Conservation (phyloP, 2,329 filamentous ascomycete genomes). For the Apiospora marii region DNA sequence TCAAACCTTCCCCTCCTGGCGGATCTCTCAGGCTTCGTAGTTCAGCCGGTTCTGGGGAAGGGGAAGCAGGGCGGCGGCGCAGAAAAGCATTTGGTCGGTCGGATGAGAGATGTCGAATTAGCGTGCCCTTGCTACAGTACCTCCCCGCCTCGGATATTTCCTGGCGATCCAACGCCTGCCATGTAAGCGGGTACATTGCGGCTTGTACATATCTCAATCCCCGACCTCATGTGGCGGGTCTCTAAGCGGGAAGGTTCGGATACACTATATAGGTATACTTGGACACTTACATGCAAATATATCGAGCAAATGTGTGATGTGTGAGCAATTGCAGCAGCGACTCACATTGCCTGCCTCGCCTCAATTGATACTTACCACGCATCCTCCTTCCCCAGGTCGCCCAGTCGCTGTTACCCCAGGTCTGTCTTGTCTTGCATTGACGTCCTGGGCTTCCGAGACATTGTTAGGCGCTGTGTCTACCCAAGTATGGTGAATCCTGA, state of each 20-base stretch:
- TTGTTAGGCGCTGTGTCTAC: constrained; percentile 22
- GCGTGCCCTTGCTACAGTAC: not conserved
- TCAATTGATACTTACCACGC: not conserved
- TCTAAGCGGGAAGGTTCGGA: not conserved
- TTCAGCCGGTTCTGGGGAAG: not conserved
- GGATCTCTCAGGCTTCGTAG: not conserved
- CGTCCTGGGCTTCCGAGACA: constrained; percentile 22
- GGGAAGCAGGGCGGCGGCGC: not conserved
- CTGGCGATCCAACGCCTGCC: not conserved
- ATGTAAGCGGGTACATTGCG: not conserved
- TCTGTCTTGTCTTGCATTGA: constrained; percentile 23
- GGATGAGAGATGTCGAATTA: not conserved
- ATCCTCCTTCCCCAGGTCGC: constrained; percentile 15
- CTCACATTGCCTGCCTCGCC: constrained; percentile 5
- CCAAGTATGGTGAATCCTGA: constrained; percentile 1
- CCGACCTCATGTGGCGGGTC: not conserved
- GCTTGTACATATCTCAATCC: not conserved
- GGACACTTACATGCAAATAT: not conserved
- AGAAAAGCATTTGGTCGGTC: not conserved
- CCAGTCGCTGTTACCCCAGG: constrained; percentile 2
- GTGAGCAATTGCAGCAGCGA: not conserved
- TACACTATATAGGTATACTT: not conserved
- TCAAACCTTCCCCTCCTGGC: constrained; percentile 19
- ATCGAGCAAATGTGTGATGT: not conserved
- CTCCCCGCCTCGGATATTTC: not conserved